Base-by-base conservation (phyloP, 2,329 filamentous ascomycete species). In the Pyricularia grisea region DNA sequence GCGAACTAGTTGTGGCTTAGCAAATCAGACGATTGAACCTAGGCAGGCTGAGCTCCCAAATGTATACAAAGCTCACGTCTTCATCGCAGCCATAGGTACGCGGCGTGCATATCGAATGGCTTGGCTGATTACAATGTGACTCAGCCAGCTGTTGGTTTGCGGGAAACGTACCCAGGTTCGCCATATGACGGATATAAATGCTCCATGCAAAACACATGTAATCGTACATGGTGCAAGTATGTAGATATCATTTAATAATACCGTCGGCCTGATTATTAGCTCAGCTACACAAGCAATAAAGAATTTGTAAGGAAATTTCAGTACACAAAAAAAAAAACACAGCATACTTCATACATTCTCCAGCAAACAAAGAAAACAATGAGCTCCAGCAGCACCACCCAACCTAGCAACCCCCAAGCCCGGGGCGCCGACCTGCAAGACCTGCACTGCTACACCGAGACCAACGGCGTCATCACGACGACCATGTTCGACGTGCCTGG, bases 401-500 rank as follows among this genome's bases (percentile, higher is more conserved):
- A 20, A 50, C 3, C 7, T 20, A 50, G 17, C 42, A 7, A 50
- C 6, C 3, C 42, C 4, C 42, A 17, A 2, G 7, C 42, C 17
- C 42, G 42, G 36, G 17, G 36, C 17, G 17, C 42, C 4, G 42
- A 50, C 14, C 7, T 50, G 17, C 6, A 82, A 79, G 71, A 77
- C 84, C 14, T 85, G 85, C 73, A 78, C 81, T 1, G 73, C 75
- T 88, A 87, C 76, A 84, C 85, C 58, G 87, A 89, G 74, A 89
- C 87, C 9, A 82, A 85, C 66, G 87, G 87, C 55, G 81, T 89
- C 68, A 84, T 89, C 71, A 88, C 85, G 0, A 84, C 85, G 0
- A 89, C 87, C 68, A 89, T 88, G 86, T 87, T 85, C 77, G 86
- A 89, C 73, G 77, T 89, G 27, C 87, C 87, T 0, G 86, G 86